These are phyloP conservation scores for Solanum bulbocastanum DNA, from an alignment of 257 asterid species.

Conservation along the genomic window DNA sequence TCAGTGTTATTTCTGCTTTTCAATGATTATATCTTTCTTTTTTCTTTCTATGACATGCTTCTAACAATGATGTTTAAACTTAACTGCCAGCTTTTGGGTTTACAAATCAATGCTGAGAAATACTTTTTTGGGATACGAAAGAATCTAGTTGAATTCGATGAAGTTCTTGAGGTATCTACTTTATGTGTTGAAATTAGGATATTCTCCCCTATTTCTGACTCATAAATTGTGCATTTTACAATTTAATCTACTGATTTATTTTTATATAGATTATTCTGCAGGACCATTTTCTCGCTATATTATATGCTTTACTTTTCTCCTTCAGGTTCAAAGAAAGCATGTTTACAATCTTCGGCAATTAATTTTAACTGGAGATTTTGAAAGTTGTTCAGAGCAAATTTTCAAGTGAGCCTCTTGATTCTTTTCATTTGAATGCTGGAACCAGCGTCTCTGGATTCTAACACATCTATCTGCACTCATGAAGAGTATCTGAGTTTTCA, in stretches of 20 bases:
- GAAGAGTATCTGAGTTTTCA: neutral
- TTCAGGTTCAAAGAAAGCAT: constrained; percentile 91
- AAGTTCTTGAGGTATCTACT: constrained; percentile 88
- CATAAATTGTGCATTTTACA: neutral
- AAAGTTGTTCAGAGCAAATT: constrained; percentile 75
- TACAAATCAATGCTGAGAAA: constrained; percentile 92
- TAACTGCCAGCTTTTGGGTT: constrained; percentile 58
- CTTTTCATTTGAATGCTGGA: neutral
- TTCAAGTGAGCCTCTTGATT: constrained; percentile 54
- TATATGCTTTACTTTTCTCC: neutral
- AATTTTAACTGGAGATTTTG: constrained; percentile 73
- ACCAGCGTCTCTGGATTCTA: neutral
- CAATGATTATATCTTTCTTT: neutral
- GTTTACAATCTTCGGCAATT: constrained; percentile 93
- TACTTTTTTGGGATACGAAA: constrained; percentile 83
- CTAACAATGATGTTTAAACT: neutral
- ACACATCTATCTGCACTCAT: neutral
- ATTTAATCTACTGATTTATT: neutral
- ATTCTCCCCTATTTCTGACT: neutral
- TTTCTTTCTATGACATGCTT: neutral
- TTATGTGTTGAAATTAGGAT: neutral
- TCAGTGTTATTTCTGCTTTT: neutral
- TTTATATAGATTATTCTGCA: neutral
- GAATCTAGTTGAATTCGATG: constrained; percentile 96
- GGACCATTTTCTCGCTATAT: neutral